Evolutionary conservation across 2,329 filamentous ascomycete species (phyloP), one percentile per base, ranked within the genome.

Genomic region (Alternaria angustiovoidea): DNA sequence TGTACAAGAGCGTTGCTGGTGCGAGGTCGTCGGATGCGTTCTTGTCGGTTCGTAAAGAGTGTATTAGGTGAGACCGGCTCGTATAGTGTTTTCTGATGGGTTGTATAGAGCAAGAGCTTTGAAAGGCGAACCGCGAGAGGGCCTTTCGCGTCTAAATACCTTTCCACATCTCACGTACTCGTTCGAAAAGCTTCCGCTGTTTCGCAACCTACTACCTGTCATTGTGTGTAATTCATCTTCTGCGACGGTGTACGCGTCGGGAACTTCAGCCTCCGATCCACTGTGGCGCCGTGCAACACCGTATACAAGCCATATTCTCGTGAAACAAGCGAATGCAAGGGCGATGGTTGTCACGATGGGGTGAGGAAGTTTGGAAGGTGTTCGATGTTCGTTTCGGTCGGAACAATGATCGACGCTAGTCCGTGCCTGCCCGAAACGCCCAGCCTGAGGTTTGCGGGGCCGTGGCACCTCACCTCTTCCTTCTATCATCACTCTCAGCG

Each of bases 311-410:
- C 8, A 38, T 24, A 11, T 7, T 26, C 20, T 49, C 20, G 32
- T 49, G 46, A 55, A 57, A 63, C 59, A 47, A 20, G 18, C 9
- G 42, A 24, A 1, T 24, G 18, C 49, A 34, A 46, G 36, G 43
- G 52, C n/a, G 36, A 44, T 56, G 55, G 34, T 55, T 59, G 57
- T 55, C 51, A 58, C 47, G 22, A 12, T 48, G 57, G 34, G 28
- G 12, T 24, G 32, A 48, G 12, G 30, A 32, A 64, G 64, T 69
- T 62, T 64, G 67, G 66, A 47, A 46, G 41, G 46, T 67, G 66
- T 70, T 70, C 56, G 63, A 69, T 47, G 42, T 61, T 61, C 52
- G 67, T 70, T 63, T 66, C 57, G 59, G 59, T 66, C 63, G 61
- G 43, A 58, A 54, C 20, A 41, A 11, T 55, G 44, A 34, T 26